Evolutionary conservation across 306 rosid species (phyloP), one percentile per base, ranked within the genome.

Genomic region (Trichosanthes truncata): DNA sequence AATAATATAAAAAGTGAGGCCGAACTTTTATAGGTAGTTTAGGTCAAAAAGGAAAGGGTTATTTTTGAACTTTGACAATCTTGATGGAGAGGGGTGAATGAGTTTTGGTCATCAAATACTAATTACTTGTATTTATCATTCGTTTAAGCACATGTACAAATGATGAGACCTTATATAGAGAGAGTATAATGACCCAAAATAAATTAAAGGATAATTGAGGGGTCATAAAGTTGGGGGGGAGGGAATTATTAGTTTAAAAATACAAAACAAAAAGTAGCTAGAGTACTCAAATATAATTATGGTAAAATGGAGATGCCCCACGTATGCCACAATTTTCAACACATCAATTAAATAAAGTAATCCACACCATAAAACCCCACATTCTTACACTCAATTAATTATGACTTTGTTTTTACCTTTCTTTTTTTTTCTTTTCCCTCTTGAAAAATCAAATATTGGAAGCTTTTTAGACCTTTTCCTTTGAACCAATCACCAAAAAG

Each of bases 161-260:
- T 78, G 68, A 81, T 53, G 52, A 40, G 15, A 40, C 8, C 6
- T 6, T 65, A 74, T 9, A 53, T 56, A 17, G 9, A 14, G 5
- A 71, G 55, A 80, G 61, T 76, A 72, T 62, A 78, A 38, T 40
- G 52, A 21, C n/a, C 73, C 78, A 59, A 52, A 76, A 40, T 79
- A 77, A 77, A 77, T 82, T 52, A 79, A 76, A 57, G 76, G 7
- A 57, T 33, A 82, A 82, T 68, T 61, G 80, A 73, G 77, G 55
- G 63, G 69, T 76, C 75, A 76, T 75, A 81, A 82, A 12, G 56
- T 56, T 20, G 36, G 15, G 29, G 48, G 40, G 48, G 40, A 46
- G 76, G 8, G 25, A 48, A 73, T 45, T 46, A 46, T 23, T 73
- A 25, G 23, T 48, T 29, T 72, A 26, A 73, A 73, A 49, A 49